phyloP scores from a whole-genome alignment of 2,329 filamentous ascomycete genomes.

The Diplodia mutila region DNA sequence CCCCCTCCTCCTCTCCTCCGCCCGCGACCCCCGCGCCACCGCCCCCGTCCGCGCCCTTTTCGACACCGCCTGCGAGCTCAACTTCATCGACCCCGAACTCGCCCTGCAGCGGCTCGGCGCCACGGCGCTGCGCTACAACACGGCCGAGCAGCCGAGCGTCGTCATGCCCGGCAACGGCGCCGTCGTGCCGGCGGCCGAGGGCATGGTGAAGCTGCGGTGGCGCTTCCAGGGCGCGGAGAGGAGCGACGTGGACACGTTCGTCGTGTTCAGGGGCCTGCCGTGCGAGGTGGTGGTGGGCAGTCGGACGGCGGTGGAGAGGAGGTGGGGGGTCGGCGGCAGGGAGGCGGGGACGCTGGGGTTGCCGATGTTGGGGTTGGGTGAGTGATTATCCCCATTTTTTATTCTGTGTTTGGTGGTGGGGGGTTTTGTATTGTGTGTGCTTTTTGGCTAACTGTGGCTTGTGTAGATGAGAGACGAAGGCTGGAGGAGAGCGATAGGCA shows the following conservation, averaged over 20 bases:
- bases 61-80: not conserved
- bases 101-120: not conserved
- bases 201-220: not conserved
- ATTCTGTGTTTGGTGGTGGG: too few species aligned
- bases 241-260: not conserved
- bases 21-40: not conserved
- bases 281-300: slow-evolving; percentile 3
- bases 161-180: not conserved
- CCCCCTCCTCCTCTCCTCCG: not conserved
- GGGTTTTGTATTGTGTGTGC: not conserved
- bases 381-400: not conserved
- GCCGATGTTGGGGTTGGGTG: not conserved
- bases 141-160: not conserved
- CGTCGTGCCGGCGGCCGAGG: not conserved
- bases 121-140: not conserved
- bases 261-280: not conserved
- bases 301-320: slow-evolving; percentile 1
- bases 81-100: slow-evolving; percentile 5
- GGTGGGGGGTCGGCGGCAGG: not conserved
- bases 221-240: not conserved
- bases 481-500: not conserved
- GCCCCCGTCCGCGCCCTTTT: not conserved
- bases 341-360: not conserved
- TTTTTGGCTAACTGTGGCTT: not conserved
- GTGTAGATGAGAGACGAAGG: not conserved